Evolutionary conservation across 2,329 filamentous ascomycete species (phyloP), one percentile per base, ranked within the genome.

Genomic region (Domatiomyces globalis): DNA sequence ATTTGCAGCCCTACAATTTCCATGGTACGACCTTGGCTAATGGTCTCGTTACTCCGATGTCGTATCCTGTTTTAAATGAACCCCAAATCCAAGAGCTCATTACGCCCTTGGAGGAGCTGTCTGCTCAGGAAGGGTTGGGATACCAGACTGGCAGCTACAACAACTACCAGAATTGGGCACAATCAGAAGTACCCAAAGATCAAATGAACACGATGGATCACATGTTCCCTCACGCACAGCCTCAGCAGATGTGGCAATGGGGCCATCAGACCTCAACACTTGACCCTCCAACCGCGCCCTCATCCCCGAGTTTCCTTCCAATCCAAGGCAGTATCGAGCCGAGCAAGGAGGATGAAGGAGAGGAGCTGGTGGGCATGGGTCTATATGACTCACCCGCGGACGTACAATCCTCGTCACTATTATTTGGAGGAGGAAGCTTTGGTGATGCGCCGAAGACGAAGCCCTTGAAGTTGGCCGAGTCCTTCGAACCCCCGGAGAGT

Each of bases 301-400:
- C 58, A 29, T 58, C 58, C n/a, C 60, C 60, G 44, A 51, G 54
- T 43, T 57, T 49, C 19, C 33, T 55, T 10, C 57, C 54, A 12
- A 25, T 58, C 4, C 52, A 54, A 36, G 54, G 22, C 7, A 36
- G 55, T n/a, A 45, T 58, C 19, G 49, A 46, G n/a, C 9, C 22
- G 7, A 10, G 20, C 2, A 22, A 42, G 4, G 52, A 49, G 20
- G 47, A 49, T 20, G 44, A 55, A 36, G 49, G 22, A 22, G 55
- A 60, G 27, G 60, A 61, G 43, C 43, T 62, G 18, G 59, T 62
- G 9, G 60, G 53, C 18, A 61, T 62, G 59, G 60, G 60, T 6
- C 48, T 62, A 12, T 62, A 62, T 45, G 60, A 62, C 48, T 60
- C 60, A 9, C 58, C 60, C 20, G 57, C 58, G 7, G 53, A 58